Conservation (phyloP, 2,329 filamentous ascomycete genomes). For the Colletotrichum sublineola region DNA sequence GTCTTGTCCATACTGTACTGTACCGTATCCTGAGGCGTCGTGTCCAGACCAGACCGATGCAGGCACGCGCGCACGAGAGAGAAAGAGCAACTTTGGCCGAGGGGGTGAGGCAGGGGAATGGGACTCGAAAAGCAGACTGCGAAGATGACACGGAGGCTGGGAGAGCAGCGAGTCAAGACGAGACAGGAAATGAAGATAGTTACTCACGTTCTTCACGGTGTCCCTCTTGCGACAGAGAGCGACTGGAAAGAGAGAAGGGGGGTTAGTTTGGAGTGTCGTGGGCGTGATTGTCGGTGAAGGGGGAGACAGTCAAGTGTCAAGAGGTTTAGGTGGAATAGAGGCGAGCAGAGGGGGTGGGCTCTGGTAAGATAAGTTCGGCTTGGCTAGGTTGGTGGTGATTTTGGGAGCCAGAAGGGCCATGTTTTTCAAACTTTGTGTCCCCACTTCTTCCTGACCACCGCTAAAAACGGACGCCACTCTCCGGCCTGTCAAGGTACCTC, state of each 20-base stretch:
- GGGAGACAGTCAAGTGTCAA: constrained; percentile 41
- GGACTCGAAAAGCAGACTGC: constrained; percentile 24
- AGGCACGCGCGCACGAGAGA: constrained; percentile 37
- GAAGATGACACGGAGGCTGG: constrained; percentile 32
- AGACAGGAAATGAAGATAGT: constrained; percentile 15
- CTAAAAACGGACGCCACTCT: constrained; percentile 39
- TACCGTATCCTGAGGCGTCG: constrained; percentile 41
- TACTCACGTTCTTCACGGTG: constrained; percentile 39
- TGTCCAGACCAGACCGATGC: constrained; percentile 41
- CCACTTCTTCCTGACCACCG: constrained; percentile 39
- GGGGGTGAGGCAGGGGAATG: constrained; percentile 23
- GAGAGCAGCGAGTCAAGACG: constrained; percentile 5
- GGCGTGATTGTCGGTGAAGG: constrained; percentile 42
- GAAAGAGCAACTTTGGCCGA: constrained; percentile 40
- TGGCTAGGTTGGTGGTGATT: constrained; percentile 46
- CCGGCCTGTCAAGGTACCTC: constrained; percentile 33
- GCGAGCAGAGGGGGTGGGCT: constrained; percentile 39
- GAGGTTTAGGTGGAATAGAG: constrained; percentile 41
- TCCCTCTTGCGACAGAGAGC: constrained; percentile 36
- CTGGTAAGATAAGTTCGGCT: constrained; percentile 41
- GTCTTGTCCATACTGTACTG: constrained; percentile 4
- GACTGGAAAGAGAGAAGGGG: constrained; percentile 21
- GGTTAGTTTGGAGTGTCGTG: constrained; percentile 20
- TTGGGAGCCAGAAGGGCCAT: constrained; percentile 44
- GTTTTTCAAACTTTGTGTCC: constrained; percentile 43